Evolutionary conservation across 106 monocot species (phyloP).

Genomic region (Allium cepa): DNA sequence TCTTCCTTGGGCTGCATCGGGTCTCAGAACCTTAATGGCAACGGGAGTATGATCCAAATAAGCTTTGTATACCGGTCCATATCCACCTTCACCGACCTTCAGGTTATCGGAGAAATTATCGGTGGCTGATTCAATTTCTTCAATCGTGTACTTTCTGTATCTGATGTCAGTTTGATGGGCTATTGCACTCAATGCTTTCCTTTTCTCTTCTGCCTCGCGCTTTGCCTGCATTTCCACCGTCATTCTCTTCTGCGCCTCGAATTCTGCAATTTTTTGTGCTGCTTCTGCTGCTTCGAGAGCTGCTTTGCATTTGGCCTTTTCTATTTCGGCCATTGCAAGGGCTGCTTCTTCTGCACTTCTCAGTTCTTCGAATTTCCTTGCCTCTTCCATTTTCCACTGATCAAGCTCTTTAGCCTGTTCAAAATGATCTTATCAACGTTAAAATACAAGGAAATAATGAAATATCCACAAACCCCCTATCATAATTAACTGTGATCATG

Average conservation of each 20-base stretch:
- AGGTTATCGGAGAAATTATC: conserved; percentile 33
- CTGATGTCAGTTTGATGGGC: conserved; percentile 39
- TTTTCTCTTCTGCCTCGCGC: conserved; percentile 65
- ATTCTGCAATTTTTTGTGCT: conserved; percentile 54
- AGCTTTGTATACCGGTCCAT: conserved; percentile 74
- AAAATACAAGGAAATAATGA: background rate
- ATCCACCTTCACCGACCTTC: conserved; percentile 95
- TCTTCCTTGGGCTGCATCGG: conserved; percentile 75
- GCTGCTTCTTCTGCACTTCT: conserved; percentile 68
- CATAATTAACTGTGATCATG: background rate
- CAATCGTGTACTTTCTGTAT: conserved; percentile 73
- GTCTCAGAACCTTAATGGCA: conserved; percentile 75
- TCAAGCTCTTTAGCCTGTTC: conserved; percentile 55
- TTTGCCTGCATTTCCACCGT: conserved; percentile 55
- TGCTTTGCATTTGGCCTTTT: conserved; percentile 61
- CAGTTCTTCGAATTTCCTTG: conserved; percentile 46
- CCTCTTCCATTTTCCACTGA: conserved; percentile 63
- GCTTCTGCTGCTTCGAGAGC: conserved; percentile 67
- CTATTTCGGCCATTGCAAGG: conserved; percentile 56
- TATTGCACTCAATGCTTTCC: conserved; percentile 41
- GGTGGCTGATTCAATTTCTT: conserved; percentile 68
- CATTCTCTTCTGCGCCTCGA: conserved; percentile 49
- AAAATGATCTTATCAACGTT: background rate
- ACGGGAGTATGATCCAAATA: conserved; percentile 78
- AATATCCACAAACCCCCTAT: background rate